Evolutionary conservation across 345 rosid species (phyloP).

Genomic region (Pistacia integerrima): DNA sequence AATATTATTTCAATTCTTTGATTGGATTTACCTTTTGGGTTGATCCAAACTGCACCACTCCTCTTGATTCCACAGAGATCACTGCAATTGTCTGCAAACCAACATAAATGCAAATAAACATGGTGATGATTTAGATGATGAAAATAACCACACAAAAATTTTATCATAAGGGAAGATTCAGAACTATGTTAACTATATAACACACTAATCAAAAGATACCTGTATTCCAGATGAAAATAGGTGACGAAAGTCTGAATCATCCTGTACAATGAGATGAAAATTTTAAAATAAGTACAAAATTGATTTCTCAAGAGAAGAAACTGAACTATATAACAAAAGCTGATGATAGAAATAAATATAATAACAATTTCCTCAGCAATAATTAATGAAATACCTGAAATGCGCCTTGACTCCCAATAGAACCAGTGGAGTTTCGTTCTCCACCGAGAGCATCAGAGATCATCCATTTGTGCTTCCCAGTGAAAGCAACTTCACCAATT

Average conservation of each 20-base stretch:
- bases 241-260: conserved; percentile 34
- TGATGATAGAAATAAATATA: neutral
- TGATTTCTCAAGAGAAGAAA: neutral
- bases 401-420: conserved; percentile 11
- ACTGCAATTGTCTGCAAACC: conserved; percentile 73
- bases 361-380: neutral
- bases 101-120: conserved; percentile 16
- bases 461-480: conserved; percentile 77
- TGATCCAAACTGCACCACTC: conserved; percentile 88
- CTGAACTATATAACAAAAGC: neutral
- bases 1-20: conserved; percentile 10
- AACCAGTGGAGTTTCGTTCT: conserved; percentile 17
- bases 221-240: conserved; percentile 55
- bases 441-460: conserved; percentile 45
- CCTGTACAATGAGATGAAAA: conserved; percentile 30
- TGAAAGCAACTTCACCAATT: conserved; percentile 69
- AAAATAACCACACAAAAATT: neutral
- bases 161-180: neutral
- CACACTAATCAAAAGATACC: conserved; percentile 30
- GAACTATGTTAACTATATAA: neutral
- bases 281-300: conserved; percentile 4
- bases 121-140: neutral
- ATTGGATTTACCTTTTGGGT: conserved; percentile 59
- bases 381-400: conserved; percentile 39
- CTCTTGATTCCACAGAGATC: conserved; percentile 58